A percentile compares a stretch with the other conserved stretches of the same genome.
Evolutionary conservation across 805 yeast genomes (phyloP).

Genomic region (Cyberlindnera suaveolens): DNA sequence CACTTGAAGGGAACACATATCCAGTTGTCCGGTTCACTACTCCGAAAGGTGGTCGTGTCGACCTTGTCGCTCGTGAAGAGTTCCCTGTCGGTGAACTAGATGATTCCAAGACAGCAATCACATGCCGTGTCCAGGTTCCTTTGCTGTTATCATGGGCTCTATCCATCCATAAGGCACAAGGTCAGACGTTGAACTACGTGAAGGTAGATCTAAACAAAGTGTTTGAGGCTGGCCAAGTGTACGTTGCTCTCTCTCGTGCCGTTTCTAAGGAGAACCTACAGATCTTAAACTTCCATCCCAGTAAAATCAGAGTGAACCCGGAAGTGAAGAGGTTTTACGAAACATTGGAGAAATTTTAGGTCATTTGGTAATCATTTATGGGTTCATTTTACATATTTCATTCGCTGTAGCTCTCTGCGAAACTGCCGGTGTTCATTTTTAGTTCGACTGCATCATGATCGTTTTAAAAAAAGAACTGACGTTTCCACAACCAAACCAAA

Average conservation of each 20-base stretch:
- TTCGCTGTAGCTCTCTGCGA: too few relatives aligned
- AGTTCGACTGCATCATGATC: too few relatives aligned
- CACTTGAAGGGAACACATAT: conserved; percentile 7
- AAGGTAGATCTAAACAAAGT: conserved; percentile 60
- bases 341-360: conserved; percentile 27
- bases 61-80: conserved; percentile 4
- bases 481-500: neutral
- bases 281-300: conserved; percentile 55
- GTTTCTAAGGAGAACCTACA: conserved; percentile 60
- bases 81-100: conserved; percentile 27
- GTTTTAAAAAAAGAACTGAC: neutral
- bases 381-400: neutral
- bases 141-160: conserved; percentile 74
- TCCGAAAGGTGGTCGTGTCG: conserved; percentile 23
- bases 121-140: conserved; percentile 56
- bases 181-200: conserved; percentile 70
- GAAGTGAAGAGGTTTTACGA: conserved; percentile 58
- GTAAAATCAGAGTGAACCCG: conserved; percentile 50
- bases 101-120: conserved; percentile 20
- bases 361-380: neutral
- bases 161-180: conserved; percentile 82
- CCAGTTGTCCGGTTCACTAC: conserved; percentile 45
- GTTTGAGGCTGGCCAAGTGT: conserved; percentile 80
- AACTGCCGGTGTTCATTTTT: too few relatives aligned
- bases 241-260: conserved; percentile 79